Evolutionary conservation across 163 green algal species (phyloP).

Genomic region (Coccomyxa subellipsoidea): DNA sequence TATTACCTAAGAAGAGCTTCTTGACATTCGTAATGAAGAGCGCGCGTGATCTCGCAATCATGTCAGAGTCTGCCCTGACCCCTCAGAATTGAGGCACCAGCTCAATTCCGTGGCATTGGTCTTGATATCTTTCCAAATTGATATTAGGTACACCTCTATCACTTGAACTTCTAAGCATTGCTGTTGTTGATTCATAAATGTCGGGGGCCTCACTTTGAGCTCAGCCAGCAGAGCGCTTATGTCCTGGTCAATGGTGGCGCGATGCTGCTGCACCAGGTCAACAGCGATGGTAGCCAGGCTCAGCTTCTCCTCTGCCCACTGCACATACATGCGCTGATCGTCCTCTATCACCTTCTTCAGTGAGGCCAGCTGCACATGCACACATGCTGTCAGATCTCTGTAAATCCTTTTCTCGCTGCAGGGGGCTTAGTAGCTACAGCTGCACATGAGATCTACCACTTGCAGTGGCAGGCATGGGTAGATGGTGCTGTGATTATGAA

Average conservation of each 20-base stretch:
- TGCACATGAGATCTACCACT: neutral
- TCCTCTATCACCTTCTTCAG: conserved; percentile 39
- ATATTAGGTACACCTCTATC: too few species aligned
- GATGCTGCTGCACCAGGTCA: conserved; percentile 27
- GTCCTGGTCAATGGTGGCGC: conserved; percentile 1
- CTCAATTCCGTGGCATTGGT: too few species aligned
- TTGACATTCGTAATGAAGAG: too few species aligned
- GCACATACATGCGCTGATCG: conserved; percentile 52
- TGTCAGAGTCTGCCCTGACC: too few species aligned
- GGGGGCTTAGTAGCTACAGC: neutral
- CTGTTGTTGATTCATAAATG: too few species aligned
- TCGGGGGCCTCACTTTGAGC: conserved; percentile 19
- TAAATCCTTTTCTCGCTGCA: neutral
- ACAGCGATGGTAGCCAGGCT: conserved; percentile 39
- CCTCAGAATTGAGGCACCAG: too few species aligned
- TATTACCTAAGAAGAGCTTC: too few species aligned
- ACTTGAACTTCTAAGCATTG: too few species aligned
- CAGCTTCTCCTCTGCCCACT: conserved; percentile 61
- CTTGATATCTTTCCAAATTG: too few species aligned
- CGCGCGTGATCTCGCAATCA: too few species aligned
- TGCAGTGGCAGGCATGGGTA: neutral
- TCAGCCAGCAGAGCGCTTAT: neutral
- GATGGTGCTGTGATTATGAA: neutral
- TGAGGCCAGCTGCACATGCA: conserved; percentile 28
- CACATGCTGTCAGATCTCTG: neutral